These are phyloP conservation scores for Chlamydomonas urium DNA, from an alignment of 139 green algal species.

Conservation along the genomic window DNA sequence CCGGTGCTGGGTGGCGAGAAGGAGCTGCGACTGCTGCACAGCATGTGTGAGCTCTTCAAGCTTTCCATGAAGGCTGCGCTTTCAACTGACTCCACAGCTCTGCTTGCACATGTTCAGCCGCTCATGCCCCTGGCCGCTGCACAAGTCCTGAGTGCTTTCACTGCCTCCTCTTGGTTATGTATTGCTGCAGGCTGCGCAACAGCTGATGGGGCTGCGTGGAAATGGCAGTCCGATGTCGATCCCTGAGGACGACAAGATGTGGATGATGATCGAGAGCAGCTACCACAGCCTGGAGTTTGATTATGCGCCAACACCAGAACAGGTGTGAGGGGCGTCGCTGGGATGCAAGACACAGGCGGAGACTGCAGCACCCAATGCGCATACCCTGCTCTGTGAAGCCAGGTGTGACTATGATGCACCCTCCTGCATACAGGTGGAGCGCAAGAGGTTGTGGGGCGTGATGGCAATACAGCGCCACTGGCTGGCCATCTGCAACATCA, in stretches of 20 bases:
- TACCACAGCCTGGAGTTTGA: conserved; percentile 35
- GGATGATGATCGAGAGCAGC: conserved; percentile 36
- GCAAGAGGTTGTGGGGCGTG: background rate
- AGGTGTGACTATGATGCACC: background rate
- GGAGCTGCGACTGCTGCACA: too few relatives aligned
- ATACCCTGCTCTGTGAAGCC: background rate
- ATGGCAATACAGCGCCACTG: too few relatives aligned
- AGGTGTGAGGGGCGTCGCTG: conserved; percentile 17
- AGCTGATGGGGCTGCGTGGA: conserved; percentile 30
- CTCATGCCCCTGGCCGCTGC: too few relatives aligned
- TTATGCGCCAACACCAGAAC: conserved; percentile 24
- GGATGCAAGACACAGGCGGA: background rate
- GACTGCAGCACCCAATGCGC: background rate
- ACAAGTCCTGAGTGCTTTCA: too few relatives aligned
- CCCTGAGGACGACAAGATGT: conserved; percentile 46
- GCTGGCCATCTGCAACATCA: too few relatives aligned
- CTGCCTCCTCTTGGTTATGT: too few relatives aligned
- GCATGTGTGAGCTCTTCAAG: too few relatives aligned
- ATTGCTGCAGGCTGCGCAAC: too few relatives aligned
- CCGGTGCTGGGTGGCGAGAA: too few relatives aligned
- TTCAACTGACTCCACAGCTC: too few relatives aligned
- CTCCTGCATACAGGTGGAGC: background rate
- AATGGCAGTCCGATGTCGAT: conserved; percentile 24
- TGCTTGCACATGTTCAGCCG: too few relatives aligned
- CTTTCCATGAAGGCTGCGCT: too few relatives aligned